Evolutionary conservation across 2,329 filamentous ascomycete species (phyloP), one percentile per base, ranked within the genome.

Genomic region (Fusarium abutilonis): DNA sequence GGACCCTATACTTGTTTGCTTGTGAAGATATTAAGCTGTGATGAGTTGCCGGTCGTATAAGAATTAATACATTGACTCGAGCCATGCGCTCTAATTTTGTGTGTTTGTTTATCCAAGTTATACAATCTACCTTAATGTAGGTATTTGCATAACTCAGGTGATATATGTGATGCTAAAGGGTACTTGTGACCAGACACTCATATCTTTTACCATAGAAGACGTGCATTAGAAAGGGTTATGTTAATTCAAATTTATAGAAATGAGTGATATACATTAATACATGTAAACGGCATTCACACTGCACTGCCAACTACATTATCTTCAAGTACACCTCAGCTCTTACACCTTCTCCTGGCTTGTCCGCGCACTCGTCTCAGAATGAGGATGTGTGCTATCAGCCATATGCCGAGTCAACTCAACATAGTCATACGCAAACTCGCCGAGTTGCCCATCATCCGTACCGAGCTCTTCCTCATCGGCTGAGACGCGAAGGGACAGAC

Each of bases 381-480:
- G 46, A n/a, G 61, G 54, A 52, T 66, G 64, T 8, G 64, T 64
- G 21, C 68, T 59, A 53, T 76, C 81, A 57, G 75, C 78, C 52
- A 93, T 86, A 68, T 93, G 89, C 52, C 84, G 80, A 36, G 80
- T 81, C 43, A 86, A 73, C 83, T 93, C 90, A 68, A 93, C 90
- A 74, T 93, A 93, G 75, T 93, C 90, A 79, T 92, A 93, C 26
- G 90, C 90, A 71, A 93, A 93, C 78, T 93, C 90, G 76, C 90
- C 90, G 47, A 92, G 87, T 79, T 93, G 88, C 73, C 86, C 84
- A 70, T 92, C 89, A 70, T 93, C 90, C 28, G 87, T 78, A 46
- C 89, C 89, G 21, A 89, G 79, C 49, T 91, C 83, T 77, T 91
- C 89, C 47, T 89, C 87, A 68, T 88, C 87, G 64, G 86, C 79